A percentile compares a stretch with the other conserved stretches of the same genome.
These are phyloP conservation scores for Globomyces sp. DNA, from an alignment of 371 early-diverging fungal genomes.

Conservation along the genomic window DNA sequence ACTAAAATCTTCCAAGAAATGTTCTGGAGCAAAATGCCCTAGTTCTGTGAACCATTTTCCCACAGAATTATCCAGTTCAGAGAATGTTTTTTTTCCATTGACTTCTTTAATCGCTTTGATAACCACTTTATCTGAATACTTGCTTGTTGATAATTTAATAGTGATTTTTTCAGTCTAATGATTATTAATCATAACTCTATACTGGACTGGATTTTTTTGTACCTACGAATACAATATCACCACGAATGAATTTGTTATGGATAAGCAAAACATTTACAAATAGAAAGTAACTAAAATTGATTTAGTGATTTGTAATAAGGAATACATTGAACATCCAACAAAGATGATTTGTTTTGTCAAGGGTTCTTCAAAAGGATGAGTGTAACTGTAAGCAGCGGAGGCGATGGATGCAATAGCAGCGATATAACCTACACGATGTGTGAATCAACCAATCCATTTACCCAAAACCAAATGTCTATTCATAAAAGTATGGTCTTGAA, in stretches of 20 bases:
- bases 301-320: background rate
- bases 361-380: conserved; percentile 10
- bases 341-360: conserved; percentile 5
- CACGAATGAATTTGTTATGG: background rate
- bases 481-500: conserved; percentile 2
- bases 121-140: background rate
- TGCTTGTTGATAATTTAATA: background rate
- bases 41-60: background rate
- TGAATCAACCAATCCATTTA: too few species aligned
- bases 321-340: conserved; percentile 10
- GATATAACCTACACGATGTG: background rate
- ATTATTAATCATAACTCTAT: background rate
- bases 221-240: conserved; percentile 6
- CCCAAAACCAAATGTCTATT: background rate
- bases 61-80: conserved; percentile 1
- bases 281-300: background rate
- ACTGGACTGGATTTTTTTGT: background rate
- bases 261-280: background rate
- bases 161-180: background rate
- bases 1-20: conserved; percentile 3
- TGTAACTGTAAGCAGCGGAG: conserved; percentile 8
- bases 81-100: background rate
- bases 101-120: background rate
- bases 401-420: conserved; percentile 5
- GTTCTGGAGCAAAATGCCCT: conserved; percentile 5